Base-by-base conservation (phyloP, 345 rosid genomes). In the Boechera stricta region DNA sequence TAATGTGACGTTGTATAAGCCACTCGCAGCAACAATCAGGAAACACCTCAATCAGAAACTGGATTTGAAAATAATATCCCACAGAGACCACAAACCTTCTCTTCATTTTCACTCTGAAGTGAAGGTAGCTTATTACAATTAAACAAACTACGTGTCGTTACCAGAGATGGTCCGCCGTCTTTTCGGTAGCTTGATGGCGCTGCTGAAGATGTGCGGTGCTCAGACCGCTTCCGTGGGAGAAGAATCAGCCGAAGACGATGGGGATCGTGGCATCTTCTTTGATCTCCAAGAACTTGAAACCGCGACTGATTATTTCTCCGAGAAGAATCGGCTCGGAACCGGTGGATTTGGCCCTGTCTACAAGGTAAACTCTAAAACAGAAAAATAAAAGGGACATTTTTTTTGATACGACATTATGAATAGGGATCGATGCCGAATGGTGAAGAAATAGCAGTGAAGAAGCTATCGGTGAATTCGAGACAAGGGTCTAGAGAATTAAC, bases 341-440 rank as follows among this genome's bases (percentile, higher is more conserved):
- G 98, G 98, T 52, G 98, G 98, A 15, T 93, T 91, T 73, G 98
- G 98, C 48, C 97, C 97, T 47, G 98, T 93, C 75, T 91, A 72
- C 88, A 93, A 85, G 91, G 98, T 91, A 64, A 38, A 1, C 4
- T 49, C 5, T 49, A 16, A 48, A 47, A 26, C n/a, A 41, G 3
- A 38, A 38, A 9, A 21, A 21, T 21, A 38, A 38, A 10, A 39
- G 44, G 44, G 0, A 54, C 26, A 5, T 38, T 21, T 69, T 24
- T 47, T 41, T 28, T 2, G 39, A 45, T 55, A 36, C 67, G 33
- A 48, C 35, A 68, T 62, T 28, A 28, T 18, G 35, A 57, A 21
- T 35, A 91, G 96, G 98, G 96, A 16, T 67, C 51, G 81, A 77
- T 93, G 78, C 82, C 85, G 9, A 60, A 62, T 79, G 92, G 91